phyloP scores from a whole-genome alignment of 192 early-diverging fungal species.

The Geranomyces variabilis region DNA sequence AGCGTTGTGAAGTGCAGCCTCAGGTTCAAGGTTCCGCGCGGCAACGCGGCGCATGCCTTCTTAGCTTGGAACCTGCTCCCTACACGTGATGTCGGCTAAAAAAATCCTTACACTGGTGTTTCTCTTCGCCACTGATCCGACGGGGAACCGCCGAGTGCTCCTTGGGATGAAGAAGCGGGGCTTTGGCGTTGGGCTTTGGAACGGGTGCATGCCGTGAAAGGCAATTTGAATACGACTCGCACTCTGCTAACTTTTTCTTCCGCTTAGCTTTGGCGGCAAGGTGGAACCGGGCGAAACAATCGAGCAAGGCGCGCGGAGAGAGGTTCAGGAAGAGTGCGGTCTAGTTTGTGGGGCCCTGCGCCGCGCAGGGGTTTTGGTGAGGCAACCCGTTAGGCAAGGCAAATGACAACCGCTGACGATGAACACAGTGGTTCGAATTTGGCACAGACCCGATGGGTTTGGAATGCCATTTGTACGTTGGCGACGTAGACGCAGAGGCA shows the following conservation, averaged over 20 bases:
- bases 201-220: constrained; percentile 45
- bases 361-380: constrained; percentile 7
- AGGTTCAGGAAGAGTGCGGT: constrained; percentile 49
- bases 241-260: neutral
- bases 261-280: constrained; percentile 74
- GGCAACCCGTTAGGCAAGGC: neutral
- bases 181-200: constrained; percentile 68
- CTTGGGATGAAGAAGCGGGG: constrained; percentile 84
- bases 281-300: constrained; percentile 70
- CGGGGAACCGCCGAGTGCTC: constrained; percentile 47
- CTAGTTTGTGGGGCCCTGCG: neutral
- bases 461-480: constrained; percentile 69
- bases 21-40: no score
- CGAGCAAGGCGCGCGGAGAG: constrained; percentile 62
- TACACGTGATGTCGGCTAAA: constrained; percentile 22
- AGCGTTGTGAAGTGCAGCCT: no score
- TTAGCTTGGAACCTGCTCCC: no score
- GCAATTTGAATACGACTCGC: neutral
- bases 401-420: no score
- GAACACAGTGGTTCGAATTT: constrained; percentile 59
- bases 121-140: constrained; percentile 25
- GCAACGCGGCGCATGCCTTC: no score
- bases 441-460: constrained; percentile 61
- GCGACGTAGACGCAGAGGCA: constrained; percentile 48
- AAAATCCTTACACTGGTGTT: constrained; percentile 54